Conservation (phyloP, 345 rosid genomes). For the Heritiera fomes region DNA sequence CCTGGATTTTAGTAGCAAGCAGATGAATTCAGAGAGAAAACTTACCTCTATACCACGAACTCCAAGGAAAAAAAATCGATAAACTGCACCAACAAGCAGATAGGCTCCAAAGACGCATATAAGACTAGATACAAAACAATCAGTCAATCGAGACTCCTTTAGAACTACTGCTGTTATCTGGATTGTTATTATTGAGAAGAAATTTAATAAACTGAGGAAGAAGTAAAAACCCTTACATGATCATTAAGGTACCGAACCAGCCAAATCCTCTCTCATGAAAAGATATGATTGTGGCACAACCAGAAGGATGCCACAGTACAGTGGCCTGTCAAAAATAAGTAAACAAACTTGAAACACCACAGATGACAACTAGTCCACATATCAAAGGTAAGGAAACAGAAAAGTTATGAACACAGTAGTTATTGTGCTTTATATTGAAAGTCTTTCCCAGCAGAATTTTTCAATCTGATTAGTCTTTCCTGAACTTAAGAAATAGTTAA, state of each 20-base stretch:
- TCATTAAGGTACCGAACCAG: constrained; percentile 68
- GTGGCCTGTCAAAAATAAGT: constrained; percentile 51
- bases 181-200: constrained; percentile 1
- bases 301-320: constrained; percentile 80
- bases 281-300: constrained; percentile 64
- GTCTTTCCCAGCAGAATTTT: neutral
- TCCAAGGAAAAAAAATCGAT: constrained; percentile 73
- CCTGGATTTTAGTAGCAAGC: neutral
- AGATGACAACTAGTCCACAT: constrained; percentile 14
- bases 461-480: neutral
- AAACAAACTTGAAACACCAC: constrained; percentile 19
- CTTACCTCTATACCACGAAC: constrained; percentile 72
- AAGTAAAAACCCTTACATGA: constrained; percentile 47
- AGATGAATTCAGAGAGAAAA: constrained; percentile 19
- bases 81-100: constrained; percentile 65
- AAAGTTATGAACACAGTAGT: neutral
- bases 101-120: constrained; percentile 78
- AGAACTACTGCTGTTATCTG: constrained; percentile 8
- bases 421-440: neutral
- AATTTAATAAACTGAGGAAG: neutral
- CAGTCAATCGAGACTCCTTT: constrained; percentile 23
- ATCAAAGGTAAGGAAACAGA: neutral
- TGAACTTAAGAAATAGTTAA: neutral
- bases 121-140: constrained; percentile 44
- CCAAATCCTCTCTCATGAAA: constrained; percentile 71